Conservation (phyloP, 805 yeast species). For the Kurtzmaniella fragi region DNA sequence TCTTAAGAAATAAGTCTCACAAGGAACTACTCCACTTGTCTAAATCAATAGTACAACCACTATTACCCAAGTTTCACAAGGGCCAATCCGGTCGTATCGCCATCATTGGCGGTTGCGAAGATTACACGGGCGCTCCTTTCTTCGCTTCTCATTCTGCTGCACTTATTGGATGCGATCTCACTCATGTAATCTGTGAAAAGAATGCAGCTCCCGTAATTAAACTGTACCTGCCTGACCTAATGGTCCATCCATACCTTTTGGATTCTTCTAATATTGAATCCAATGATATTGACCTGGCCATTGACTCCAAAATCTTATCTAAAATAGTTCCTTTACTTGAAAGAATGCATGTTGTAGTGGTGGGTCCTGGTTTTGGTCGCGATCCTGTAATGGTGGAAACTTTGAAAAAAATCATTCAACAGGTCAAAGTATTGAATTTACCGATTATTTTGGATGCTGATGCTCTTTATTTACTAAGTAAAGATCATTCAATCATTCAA, state of each 20-base stretch:
- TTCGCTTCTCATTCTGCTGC: conserved; percentile 86
- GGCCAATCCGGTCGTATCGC: conserved; percentile 90
- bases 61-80: conserved; percentile 67
- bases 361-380: conserved; percentile 95
- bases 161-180: conserved; percentile 78
- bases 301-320: conserved; percentile 46
- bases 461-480: conserved; percentile 63
- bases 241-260: conserved; percentile 89
- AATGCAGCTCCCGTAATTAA: conserved; percentile 79
- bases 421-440: conserved; percentile 48
- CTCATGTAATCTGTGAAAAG: conserved; percentile 83
- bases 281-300: conserved; percentile 13
- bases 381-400: conserved; percentile 63
- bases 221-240: conserved; percentile 83
- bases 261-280: conserved; percentile 38
- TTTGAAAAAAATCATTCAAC: conserved; percentile 52
- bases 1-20: conserved; percentile 24
- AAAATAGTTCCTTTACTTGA: conserved; percentile 51
- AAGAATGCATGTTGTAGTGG: conserved; percentile 73
- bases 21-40: conserved; percentile 47
- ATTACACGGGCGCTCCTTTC: conserved; percentile 95
- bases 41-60: conserved; percentile 66
- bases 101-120: conserved; percentile 91
- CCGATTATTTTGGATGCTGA: conserved; percentile 92
- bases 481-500: conserved; percentile 48